These are phyloP conservation scores for Paraleonurus japonicus DNA, from an alignment of 257 asterid genomes.

Conservation along the genomic window DNA sequence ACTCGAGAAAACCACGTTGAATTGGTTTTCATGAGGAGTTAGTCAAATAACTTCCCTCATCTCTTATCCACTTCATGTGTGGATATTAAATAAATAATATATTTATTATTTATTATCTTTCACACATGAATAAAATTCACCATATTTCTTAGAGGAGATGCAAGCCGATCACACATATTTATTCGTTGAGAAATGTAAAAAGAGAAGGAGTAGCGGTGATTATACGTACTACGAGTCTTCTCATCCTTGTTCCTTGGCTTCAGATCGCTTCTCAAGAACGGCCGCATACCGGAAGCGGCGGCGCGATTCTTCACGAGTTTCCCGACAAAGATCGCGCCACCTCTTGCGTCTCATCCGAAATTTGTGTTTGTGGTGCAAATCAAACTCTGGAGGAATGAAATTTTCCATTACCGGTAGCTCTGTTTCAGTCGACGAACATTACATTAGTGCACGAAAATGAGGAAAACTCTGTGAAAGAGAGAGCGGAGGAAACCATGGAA, in stretches of 20 bases:
- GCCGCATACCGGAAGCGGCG: slow-evolving; percentile 70
- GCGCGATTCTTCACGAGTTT: slow-evolving; percentile 53
- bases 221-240: slow-evolving; percentile 48
- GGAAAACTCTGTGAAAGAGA: background rate
- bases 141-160: too few relatives aligned
- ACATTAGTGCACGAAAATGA: background rate
- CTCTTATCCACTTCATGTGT: too few relatives aligned
- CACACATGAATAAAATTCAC: too few relatives aligned
- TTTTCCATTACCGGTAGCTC: slow-evolving; percentile 26
- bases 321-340: slow-evolving; percentile 66
- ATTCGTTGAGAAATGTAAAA: too few relatives aligned
- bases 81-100: too few relatives aligned
- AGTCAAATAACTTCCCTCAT: too few relatives aligned
- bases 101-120: too few relatives aligned
- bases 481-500: background rate
- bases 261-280: slow-evolving; percentile 53
- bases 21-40: too few relatives aligned
- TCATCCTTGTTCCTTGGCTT: slow-evolving; percentile 49
- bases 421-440: background rate
- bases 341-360: slow-evolving; percentile 46
- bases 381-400: slow-evolving; percentile 44
- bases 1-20: too few relatives aligned
- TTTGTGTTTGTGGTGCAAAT: slow-evolving; percentile 42
- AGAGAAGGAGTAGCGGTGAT: too few relatives aligned
- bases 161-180: too few relatives aligned